A percentile compares a stretch with the other conserved stretches of the same genome.
phyloP scores from a whole-genome alignment of 805 yeast genomes.

The Ascoidea tarda region DNA sequence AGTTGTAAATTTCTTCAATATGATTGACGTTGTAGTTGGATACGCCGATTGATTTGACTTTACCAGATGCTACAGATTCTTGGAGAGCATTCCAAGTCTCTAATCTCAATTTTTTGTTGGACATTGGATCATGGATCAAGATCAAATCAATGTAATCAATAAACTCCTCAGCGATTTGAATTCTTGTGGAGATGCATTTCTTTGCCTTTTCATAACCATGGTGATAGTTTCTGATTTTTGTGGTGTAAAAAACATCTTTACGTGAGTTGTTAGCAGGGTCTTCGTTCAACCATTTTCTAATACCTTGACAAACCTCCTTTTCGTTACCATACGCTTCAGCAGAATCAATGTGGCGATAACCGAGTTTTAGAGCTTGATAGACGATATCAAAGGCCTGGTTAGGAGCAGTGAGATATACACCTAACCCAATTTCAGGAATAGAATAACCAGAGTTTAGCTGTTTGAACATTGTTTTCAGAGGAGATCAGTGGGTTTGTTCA shows the following conservation, averaged over 20 bases:
- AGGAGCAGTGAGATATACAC: conserved; percentile 30
- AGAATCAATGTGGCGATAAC: conserved; percentile 51
- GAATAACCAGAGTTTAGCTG: conserved; percentile 32
- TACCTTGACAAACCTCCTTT: conserved; percentile 37
- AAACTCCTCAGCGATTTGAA: conserved; percentile 32
- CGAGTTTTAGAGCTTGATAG: conserved; percentile 30
- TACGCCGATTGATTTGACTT: conserved; percentile 51
- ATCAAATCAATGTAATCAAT: conserved; percentile 53
- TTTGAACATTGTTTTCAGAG: too few relatives aligned
- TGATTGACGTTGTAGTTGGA: conserved; percentile 55
- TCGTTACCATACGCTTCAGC: conserved; percentile 47
- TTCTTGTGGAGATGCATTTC: conserved; percentile 39
- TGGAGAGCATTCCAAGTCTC: conserved; percentile 63
- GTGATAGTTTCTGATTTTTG: conserved; percentile 37
- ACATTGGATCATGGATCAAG: conserved; percentile 49
- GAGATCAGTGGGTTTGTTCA: too few relatives aligned
- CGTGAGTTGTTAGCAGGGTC: conserved; percentile 23
- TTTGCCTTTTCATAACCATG: conserved; percentile 45
- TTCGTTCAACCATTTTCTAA: conserved; percentile 22
- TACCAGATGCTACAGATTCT: conserved; percentile 49
- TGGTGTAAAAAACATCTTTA: conserved; percentile 42
- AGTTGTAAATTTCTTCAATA: conserved; percentile 40
- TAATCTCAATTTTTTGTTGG: conserved; percentile 28
- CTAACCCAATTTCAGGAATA: conserved; percentile 41
- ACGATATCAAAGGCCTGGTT: conserved; percentile 20